Percentiles rank a stretch among this genome's conserved stretches.
Conservation (phyloP, 108 stramenopile genomes). For the Skeletonema potamos region DNA sequence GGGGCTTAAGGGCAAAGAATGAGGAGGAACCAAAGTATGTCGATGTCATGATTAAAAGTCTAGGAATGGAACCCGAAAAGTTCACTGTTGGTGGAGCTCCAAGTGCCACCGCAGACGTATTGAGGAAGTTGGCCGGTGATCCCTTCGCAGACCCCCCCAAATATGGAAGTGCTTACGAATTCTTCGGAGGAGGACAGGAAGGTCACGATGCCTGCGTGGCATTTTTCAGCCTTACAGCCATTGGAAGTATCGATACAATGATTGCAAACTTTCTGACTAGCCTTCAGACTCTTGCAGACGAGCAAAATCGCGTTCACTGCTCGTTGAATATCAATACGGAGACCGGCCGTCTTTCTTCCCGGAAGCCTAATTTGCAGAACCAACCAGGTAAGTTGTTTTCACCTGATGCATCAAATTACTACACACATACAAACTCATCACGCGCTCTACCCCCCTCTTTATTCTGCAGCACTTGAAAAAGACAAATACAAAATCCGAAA, state of each 20-base stretch:
- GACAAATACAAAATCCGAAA: slow-evolving; percentile 91
- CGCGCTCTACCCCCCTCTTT: not conserved
- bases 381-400: slow-evolving; percentile 64
- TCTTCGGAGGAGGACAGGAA: slow-evolving; percentile 75
- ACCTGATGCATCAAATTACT: not conserved
- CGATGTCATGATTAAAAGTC: slow-evolving; percentile 79
- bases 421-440: not conserved
- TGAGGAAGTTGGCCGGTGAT: slow-evolving; percentile 85
- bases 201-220: slow-evolving; percentile 95
- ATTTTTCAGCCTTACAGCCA: slow-evolving; percentile 81
- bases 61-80: slow-evolving; percentile 84
- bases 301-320: slow-evolving; percentile 93
- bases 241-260: slow-evolving; percentile 97
- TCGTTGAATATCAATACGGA: slow-evolving; percentile 98
- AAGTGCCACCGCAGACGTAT: slow-evolving; percentile 87
- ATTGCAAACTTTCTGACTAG: slow-evolving; percentile 87
- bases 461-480: slow-evolving; percentile 89
- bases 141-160: slow-evolving; percentile 85
- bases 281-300: slow-evolving; percentile 89
- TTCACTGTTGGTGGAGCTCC: slow-evolving; percentile 88
- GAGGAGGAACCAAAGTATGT: slow-evolving; percentile 66
- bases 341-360: slow-evolving; percentile 95
- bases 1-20: slow-evolving; percentile 55
- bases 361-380: slow-evolving; percentile 98
- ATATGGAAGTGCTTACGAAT: slow-evolving; percentile 87